phyloP scores from a whole-genome alignment of 2,329 filamentous ascomycete species.

The Whalleya microplaca region DNA sequence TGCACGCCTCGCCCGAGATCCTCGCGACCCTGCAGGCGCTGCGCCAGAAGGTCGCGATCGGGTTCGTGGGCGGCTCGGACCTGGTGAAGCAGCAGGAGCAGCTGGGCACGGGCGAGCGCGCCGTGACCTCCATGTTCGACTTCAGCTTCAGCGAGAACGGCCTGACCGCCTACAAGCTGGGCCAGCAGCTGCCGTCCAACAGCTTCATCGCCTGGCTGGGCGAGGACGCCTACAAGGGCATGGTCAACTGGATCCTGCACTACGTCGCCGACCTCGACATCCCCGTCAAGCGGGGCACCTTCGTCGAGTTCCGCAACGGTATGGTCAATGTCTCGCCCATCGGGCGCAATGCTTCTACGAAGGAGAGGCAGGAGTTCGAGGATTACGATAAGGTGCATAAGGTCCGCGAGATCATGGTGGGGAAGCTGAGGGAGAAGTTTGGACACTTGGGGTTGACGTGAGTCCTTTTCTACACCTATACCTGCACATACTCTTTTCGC shows the following conservation, averaged over 20 bases:
- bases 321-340: constrained; percentile 88
- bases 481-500: no score
- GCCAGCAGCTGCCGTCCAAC: constrained; percentile 72
- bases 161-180: constrained; percentile 85
- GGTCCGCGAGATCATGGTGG: constrained; percentile 77
- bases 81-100: constrained; percentile 95
- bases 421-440: constrained; percentile 78
- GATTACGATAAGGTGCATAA: constrained; percentile 78
- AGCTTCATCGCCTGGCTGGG: constrained; percentile 93
- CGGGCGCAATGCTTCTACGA: constrained; percentile 80
- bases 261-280: constrained; percentile 85
- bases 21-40: constrained; percentile 77
- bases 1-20: constrained; percentile 78
- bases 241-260: constrained; percentile 76
- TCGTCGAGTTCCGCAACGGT: constrained; percentile 87
- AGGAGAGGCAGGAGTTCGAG: constrained; percentile 84
- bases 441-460: constrained; percentile 82
- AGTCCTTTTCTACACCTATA: constrained; percentile 47
- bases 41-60: constrained; percentile 86
- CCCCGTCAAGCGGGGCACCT: constrained; percentile 82
- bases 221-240: constrained; percentile 78
- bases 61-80: constrained; percentile 92
- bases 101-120: constrained; percentile 68
- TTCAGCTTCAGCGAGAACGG: constrained; percentile 98
- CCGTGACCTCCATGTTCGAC: constrained; percentile 89